Evolutionary conservation across 495 filamentous ascomycete species (phyloP), one percentile per base, ranked within the genome.

Genomic region (Penicillium macrosclerotiorum): DNA sequence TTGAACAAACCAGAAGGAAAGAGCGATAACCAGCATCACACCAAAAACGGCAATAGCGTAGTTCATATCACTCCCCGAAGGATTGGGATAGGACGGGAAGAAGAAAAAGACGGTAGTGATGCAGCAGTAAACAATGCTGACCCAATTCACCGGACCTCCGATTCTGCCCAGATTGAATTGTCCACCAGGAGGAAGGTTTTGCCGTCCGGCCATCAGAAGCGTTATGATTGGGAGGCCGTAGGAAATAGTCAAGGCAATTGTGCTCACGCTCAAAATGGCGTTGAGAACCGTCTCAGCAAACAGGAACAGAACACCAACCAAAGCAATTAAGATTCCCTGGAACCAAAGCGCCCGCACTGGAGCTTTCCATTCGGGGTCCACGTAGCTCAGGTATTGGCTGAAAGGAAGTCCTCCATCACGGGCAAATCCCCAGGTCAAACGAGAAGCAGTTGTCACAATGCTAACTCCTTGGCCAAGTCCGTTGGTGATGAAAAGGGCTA

Each of bases 341-440:
- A 68, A 55, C 71, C 71, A 74, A 1, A 42, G 19, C 1, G 12
- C 12, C 0, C 17, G 26, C 2, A 42, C 11, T 0, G 39, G 39
- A 13, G 26, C 39, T 3, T 42, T 29, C 8, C 26, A 24, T 5
- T 14, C 4, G 1, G 39, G 27, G 26, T 67, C 57, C 32, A 72
- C 45, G 24, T 60, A 47, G 5, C 54, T 29, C 12, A 72, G 50
- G 27, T 64, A 68, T 1, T 42, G 18, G 38, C 59, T 63, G 32
- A 47, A 70, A 12, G 69, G 63, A 5, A 77, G 63, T 3, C 76
- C 75, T 38, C 69, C 69, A 42, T 79, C 76, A 8, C 76, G 65
- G 6, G 75, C 71, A 54, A 79, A 76, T 0, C 73, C 66, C 63
- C 70, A 78, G 5, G 73, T 63, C 8, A 77, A 51, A 6, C 75